Evolutionary conservation across 208 protist species (phyloP).

Genomic region (Willaertia magna): DNA sequence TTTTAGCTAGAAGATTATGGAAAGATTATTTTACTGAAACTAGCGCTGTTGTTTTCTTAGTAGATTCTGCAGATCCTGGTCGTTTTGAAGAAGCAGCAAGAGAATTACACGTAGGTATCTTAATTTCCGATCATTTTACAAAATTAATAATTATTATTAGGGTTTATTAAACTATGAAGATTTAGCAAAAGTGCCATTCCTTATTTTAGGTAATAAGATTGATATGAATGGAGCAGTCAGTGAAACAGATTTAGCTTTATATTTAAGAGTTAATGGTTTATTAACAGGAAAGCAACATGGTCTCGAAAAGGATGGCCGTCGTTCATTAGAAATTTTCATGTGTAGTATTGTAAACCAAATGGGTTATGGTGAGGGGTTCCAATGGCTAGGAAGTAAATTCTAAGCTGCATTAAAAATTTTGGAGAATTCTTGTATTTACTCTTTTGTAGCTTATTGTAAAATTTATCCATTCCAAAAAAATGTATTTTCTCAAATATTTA

Average conservation of each 20-base stretch:
- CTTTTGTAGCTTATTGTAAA: too few relatives aligned
- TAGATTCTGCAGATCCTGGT: constrained; percentile 87
- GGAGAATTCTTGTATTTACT: too few relatives aligned
- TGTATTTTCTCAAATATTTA: too few relatives aligned
- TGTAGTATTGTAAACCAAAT: constrained; percentile 90
- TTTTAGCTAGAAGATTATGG: constrained; percentile 83
- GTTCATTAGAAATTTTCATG: constrained; percentile 98
- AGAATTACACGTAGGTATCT: constrained; percentile 78
- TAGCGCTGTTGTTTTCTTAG: constrained; percentile 97
- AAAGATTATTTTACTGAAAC: constrained; percentile 97
- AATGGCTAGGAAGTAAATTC: constrained; percentile 82
- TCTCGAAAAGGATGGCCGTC: constrained; percentile 52
- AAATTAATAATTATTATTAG: constrained; percentile 12
- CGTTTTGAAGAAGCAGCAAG: constrained; percentile 84
- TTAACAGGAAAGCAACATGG: constrained; percentile 83
- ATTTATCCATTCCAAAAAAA: too few relatives aligned
- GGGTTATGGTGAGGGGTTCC: constrained; percentile 94
- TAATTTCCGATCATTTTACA: not conserved
- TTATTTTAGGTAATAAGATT: constrained; percentile 99
- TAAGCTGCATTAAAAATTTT: too few relatives aligned
- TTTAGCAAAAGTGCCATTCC: constrained; percentile 86
- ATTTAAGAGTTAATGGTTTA: constrained; percentile 61
- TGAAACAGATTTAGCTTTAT: constrained; percentile 76
- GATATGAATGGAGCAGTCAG: constrained; percentile 79
- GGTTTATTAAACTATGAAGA: constrained; percentile 77